Percentiles rank a stretch among this genome's conserved stretches.
These are phyloP conservation scores for Coemansia sp. DNA, from an alignment of 192 early-diverging fungal genomes.

Conservation along the genomic window DNA sequence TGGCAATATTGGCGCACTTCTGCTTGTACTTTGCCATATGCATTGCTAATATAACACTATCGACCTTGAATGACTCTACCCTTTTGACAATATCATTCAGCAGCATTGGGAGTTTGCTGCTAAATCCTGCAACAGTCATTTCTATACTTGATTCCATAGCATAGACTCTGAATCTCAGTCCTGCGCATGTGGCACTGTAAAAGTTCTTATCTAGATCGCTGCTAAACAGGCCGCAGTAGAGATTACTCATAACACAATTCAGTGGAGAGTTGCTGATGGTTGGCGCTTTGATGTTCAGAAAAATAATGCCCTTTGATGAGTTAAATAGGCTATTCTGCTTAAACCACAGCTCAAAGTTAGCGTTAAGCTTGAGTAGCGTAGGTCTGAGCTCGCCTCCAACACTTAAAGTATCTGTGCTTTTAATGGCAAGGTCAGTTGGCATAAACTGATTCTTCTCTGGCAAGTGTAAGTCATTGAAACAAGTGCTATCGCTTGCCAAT, in stretches of 20 bases:
- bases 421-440: conserved; percentile 27
- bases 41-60: neutral
- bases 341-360: conserved; percentile 72
- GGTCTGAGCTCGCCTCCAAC: neutral
- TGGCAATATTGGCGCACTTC: neutral
- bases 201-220: conserved; percentile 80
- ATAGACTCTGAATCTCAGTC: neutral
- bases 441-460: conserved; percentile 9
- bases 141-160: conserved; percentile 61
- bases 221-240: conserved; percentile 63
- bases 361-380: conserved; percentile 7
- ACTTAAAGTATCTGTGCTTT: neutral
- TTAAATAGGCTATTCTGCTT: conserved; percentile 87
- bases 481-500: neutral
- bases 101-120: neutral
- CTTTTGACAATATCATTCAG: neutral
- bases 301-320: conserved; percentile 69
- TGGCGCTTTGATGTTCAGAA: neutral
- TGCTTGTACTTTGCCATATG: neutral
- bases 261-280: neutral
- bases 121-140: neutral
- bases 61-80: neutral
- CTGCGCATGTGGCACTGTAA: conserved; percentile 36
- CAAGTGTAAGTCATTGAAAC: neutral
- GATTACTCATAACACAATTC: neutral